Percentiles rank a stretch among this genome's conserved stretches.
phyloP scores from a whole-genome alignment of 257 asterid genomes.

The Nicotiana tomentosiformis region DNA sequence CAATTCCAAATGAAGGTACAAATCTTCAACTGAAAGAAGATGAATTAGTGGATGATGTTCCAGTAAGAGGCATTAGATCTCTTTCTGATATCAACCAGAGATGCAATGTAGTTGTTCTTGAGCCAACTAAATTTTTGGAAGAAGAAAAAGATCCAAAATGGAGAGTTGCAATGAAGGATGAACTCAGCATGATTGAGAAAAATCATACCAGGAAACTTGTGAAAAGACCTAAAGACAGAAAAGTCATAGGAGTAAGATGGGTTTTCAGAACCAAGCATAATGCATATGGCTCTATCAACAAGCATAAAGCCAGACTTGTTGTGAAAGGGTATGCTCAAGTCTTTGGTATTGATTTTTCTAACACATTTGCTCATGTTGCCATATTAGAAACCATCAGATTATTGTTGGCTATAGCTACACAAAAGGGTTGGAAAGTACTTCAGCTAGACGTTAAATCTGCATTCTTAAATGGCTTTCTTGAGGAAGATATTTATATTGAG shows the following conservation, averaged over 20 bases:
- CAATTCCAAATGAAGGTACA: no score
- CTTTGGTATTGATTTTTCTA: not conserved
- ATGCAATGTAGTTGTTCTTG: not conserved
- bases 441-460: not conserved
- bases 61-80: not conserved
- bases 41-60: not conserved
- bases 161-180: not conserved
- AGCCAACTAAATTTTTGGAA: no score
- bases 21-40: not conserved
- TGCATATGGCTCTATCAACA: not conserved
- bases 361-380: not conserved
- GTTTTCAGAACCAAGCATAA: not conserved
- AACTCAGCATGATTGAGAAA: not conserved
- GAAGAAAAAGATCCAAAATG: not conserved
- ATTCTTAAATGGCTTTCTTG: not conserved
- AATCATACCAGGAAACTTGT: not conserved
- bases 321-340: not conserved
- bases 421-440: not conserved
- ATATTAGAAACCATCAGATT: not conserved
- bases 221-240: not conserved
- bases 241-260: not conserved
- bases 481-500: not conserved
- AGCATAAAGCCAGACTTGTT: not conserved
- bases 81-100: not conserved
- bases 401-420: not conserved